Base-by-base conservation (phyloP, 2,329 filamentous ascomycete species). In the Pestalotiopsis sp. region DNA sequence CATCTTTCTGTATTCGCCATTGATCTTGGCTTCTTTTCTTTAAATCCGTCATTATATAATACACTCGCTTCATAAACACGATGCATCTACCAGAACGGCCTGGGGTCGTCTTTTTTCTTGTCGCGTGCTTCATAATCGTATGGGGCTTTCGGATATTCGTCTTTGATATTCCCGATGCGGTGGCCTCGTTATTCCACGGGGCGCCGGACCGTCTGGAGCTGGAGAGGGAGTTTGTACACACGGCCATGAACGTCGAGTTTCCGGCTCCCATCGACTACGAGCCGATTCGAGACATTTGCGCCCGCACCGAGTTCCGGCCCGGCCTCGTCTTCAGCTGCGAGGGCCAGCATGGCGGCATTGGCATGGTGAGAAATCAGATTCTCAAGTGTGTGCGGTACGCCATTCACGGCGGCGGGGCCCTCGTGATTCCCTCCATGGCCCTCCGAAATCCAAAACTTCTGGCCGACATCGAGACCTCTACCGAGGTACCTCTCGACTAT, bases 371-470 rank as follows among this genome's bases (percentile, higher is more conserved):
- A 36, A 81, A 81, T 68, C 80, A 80, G 70, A 81, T 82, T 23
- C 71, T 82, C 3, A 81, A 80, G 63, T 82, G 81, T 71, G 75
- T 82, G 4, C 76, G 81, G 20, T 82, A 81, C 65, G 78, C 81
- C 4, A 82, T 82, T 58, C 74, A 76, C 61, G 80, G 74, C 36
- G 81, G 80, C 6, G 80, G 72, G 45, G 76, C 76, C 0, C 56
- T 82, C 1, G 80, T 82, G 2, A 52, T 82, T 2, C 80, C 80
- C 2, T 77, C 77, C 1, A 81, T 82, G 70, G 73, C 75, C 1
- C 64, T 79, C 59, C 76, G 80, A 39, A 79, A 80, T 64, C 73
- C 76, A 14, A 73, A 72, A 14, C 73, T 80, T 66, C 71, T 78
- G 1, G 69, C 73, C 49, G 77, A 79, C 36, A 79, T 79, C 57